Evolutionary conservation across 345 rosid genomes (phyloP), one percentile per base, ranked within the genome.

Genomic region (Leavenworthia alabamica): DNA sequence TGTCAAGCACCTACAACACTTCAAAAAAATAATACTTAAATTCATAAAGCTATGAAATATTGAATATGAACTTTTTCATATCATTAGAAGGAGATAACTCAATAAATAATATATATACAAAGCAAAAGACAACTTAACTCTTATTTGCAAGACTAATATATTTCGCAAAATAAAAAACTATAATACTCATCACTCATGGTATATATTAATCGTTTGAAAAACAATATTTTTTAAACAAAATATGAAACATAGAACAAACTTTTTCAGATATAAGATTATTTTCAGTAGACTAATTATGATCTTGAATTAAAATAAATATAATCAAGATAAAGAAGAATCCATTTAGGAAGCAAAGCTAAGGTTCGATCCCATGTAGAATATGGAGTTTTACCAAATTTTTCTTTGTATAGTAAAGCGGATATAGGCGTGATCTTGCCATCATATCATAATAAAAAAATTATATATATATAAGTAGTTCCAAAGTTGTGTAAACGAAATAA

Each of bases 381-480:
- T 51, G 47, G 66, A 1, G 27, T 8, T 68, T 50, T 68, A 50
- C 66, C 53, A 4, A 68, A 50, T 17, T 42, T 51, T 1, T 2
- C 26, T 48, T 60, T 12, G 20, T 16, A 60, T 31, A 31, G 39
- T 60, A 60, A 32, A 51, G 60, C 26, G 42, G 35, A 28, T 56
- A 2, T 46, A 46, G 57, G 71, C 56, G 71, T 56, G 71, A 68
- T 60, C 60, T 68, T 51, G 20, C 60, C 31, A 51, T 68, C 61
- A 42, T 68, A 27, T 60, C 60, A 40, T 50, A 23, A 49, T 39
- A 15, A 59, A 57, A 26, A 31, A 31, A 33, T 3, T 56, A 14
- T 32, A 43, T 58, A 67, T 13, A 17, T 4, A 17, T 32, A 9
- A 55, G 41, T 45, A 53, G 62, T 62, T 45, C 57, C 57, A 70